phyloP scores from a whole-genome alignment of 495 filamentous ascomycete species.

The Parathielavia hyrcaniae region DNA sequence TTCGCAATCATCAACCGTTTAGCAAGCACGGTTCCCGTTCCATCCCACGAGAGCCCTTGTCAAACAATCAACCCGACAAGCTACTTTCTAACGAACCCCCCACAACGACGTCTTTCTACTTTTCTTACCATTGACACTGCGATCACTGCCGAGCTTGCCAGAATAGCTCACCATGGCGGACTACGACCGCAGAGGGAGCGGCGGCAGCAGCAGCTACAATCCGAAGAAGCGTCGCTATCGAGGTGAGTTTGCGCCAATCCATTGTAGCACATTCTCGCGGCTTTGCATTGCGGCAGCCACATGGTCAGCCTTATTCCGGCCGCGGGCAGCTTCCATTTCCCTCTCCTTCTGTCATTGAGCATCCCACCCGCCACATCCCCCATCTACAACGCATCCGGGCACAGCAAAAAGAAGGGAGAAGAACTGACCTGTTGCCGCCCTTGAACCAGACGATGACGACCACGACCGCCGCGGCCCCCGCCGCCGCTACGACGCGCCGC shows the following conservation, averaged over 20 bases:
- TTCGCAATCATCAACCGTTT: conserved; percentile 3
- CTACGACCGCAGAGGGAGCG: conserved; percentile 58
- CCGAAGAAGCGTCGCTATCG: conserved; percentile 56
- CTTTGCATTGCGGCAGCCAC: neutral
- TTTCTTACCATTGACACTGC: neutral
- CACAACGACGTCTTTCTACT: neutral
- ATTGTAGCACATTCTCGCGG: neutral
- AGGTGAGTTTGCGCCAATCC: conserved; percentile 36
- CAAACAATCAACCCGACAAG: neutral
- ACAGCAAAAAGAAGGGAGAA: neutral
- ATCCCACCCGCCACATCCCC: neutral
- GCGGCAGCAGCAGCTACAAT: conserved; percentile 49
- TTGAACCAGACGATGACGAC: conserved; percentile 42
- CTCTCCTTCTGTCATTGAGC: neutral
- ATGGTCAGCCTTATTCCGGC: neutral
- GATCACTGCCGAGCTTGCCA: neutral
- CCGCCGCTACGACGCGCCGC: conserved; percentile 72
- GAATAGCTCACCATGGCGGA: conserved; percentile 56
- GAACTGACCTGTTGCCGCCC: neutral
- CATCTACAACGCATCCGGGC: neutral
- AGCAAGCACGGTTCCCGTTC: neutral
- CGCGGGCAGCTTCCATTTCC: neutral
- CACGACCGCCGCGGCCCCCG: conserved; percentile 69
- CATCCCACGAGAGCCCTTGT: neutral
- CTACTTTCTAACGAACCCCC: neutral